phyloP scores from a whole-genome alignment of 345 rosid species.

The Eucalyptus leucophloia region DNA sequence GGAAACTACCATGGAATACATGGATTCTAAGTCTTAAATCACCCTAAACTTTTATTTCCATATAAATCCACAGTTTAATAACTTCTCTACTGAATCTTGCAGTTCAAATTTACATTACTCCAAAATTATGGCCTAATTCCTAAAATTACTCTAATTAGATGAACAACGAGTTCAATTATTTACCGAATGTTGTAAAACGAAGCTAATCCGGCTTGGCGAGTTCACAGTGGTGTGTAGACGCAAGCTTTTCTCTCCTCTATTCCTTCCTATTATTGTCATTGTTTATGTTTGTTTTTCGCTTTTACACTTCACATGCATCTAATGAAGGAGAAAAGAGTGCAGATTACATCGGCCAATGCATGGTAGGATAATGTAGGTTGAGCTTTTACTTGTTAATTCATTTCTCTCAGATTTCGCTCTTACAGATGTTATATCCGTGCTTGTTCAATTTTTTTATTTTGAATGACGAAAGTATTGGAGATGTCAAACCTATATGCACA shows the following conservation, averaged over 20 bases:
- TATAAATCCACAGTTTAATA: too few species aligned
- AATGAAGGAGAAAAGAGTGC: background rate
- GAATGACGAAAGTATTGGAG: accelerated
- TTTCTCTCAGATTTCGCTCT: too few species aligned
- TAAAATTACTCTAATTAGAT: background rate
- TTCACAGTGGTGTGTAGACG: accelerated
- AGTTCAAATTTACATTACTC: background rate
- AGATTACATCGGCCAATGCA: background rate
- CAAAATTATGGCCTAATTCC: background rate
- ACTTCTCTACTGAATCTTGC: background rate
- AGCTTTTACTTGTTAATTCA: background rate
- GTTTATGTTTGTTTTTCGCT: too few species aligned
- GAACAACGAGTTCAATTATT: background rate
- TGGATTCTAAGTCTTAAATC: too few species aligned
- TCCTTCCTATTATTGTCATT: too few species aligned
- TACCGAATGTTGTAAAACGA: background rate
- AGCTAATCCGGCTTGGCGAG: background rate
- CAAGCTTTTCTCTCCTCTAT: too few species aligned
- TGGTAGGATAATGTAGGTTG: background rate
- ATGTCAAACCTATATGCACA: accelerated
- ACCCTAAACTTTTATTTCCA: background rate
- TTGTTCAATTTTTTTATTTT: too few species aligned
- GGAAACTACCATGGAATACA: too few species aligned
- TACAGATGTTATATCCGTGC: too few species aligned
- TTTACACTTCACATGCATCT: background rate